A percentile compares a stretch with the other conserved stretches of the same genome.
Conservation (phyloP, 2,329 filamentous ascomycete species). For the Bipolaris cookei region DNA sequence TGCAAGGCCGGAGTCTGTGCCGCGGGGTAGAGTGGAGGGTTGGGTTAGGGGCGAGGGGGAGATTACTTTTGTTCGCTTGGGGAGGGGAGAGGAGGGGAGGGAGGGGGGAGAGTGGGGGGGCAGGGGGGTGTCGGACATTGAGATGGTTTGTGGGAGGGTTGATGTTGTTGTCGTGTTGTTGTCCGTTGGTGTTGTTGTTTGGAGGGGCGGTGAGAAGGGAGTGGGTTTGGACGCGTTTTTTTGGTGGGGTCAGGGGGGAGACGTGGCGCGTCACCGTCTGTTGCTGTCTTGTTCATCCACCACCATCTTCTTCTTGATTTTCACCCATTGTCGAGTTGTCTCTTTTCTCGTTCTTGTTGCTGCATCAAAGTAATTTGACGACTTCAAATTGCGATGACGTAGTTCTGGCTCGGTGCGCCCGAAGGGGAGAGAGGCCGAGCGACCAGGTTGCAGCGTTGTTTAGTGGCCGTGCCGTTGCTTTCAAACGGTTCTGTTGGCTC, state of each 20-base stretch:
- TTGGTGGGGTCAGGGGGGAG: constrained; percentile 8
- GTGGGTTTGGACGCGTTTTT: constrained; percentile 9
- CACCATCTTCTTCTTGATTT: too few relatives aligned
- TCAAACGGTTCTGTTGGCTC: background rate
- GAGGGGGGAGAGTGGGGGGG: constrained; percentile 57
- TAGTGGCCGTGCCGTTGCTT: background rate
- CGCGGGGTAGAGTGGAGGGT: constrained; percentile 33
- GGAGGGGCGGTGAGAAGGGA: constrained; percentile 23
- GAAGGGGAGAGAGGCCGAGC: background rate
- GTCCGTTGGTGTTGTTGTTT: constrained; percentile 3
- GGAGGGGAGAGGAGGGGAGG: constrained; percentile 73
- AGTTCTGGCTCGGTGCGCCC: background rate
- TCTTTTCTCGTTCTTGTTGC: too few relatives aligned
- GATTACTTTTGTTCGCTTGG: constrained; percentile 78
- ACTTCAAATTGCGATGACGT: background rate
- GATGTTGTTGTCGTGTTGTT: background rate
- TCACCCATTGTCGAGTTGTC: too few relatives aligned
- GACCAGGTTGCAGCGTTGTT: background rate
- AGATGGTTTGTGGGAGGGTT: background rate
- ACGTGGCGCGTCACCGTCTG: constrained; percentile 9
- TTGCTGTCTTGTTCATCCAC: too few relatives aligned
- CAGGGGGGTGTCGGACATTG: constrained; percentile 39
- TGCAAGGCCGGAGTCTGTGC: constrained; percentile 43
- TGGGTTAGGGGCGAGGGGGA: constrained; percentile 47
- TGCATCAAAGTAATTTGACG: background rate